Evolutionary conservation across 73 alveolate genomes (phyloP).

Genomic region (Diophrys appendiculata): DNA sequence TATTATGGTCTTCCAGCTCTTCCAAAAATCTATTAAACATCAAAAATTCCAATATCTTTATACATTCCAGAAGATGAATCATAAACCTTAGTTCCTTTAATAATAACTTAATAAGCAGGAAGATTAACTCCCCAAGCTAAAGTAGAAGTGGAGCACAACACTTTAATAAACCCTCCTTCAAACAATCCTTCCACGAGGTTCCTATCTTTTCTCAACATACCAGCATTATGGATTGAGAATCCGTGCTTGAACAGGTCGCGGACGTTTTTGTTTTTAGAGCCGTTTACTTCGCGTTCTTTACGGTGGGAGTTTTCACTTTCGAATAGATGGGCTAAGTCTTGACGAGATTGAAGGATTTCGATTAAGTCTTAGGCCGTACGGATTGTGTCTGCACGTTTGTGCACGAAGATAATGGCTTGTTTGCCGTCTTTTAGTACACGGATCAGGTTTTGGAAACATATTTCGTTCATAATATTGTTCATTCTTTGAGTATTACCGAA

Average conservation of each 20-base stretch:
- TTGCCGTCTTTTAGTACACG: constrained; percentile 87
- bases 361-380: constrained; percentile 82
- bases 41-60: constrained; percentile 97
- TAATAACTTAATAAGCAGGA: constrained; percentile 98
- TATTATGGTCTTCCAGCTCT: constrained; percentile 99
- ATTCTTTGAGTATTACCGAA: constrained; percentile 56
- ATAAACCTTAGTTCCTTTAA: constrained; percentile 96
- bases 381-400: constrained; percentile 97
- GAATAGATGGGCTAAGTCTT: constrained; percentile 65
- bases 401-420: constrained; percentile 98
- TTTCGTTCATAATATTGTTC: constrained; percentile 81
- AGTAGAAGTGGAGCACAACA: constrained; percentile 95
- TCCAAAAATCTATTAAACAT: constrained; percentile 98
- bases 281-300: constrained; percentile 69
- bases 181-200: constrained; percentile 88
- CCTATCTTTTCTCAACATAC: constrained; percentile 95
- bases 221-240: constrained; percentile 98
- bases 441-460: constrained; percentile 78
- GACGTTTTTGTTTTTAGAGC: constrained; percentile 71
- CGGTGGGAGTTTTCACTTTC: constrained; percentile 72
- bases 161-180: constrained; percentile 88
- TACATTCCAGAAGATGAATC: constrained; percentile 90
- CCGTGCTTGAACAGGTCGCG: constrained; percentile 89
- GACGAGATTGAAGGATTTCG: constrained; percentile 51
- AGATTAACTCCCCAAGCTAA: constrained; percentile 99